These are phyloP conservation scores for Ensete ventricosum DNA, from an alignment of 176 grass and related monocot genomes.

Conservation along the genomic window DNA sequence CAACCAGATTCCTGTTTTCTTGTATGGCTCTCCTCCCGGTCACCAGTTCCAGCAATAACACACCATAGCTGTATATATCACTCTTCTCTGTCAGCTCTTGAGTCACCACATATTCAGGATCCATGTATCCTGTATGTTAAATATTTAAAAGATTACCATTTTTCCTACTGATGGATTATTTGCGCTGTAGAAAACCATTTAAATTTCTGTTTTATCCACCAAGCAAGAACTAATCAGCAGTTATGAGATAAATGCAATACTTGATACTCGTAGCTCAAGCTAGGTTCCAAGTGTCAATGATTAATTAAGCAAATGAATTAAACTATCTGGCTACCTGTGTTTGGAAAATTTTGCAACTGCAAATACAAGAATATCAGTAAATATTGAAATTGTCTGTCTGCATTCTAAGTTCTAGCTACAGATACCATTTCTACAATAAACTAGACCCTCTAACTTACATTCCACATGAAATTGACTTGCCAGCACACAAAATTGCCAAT, in stretches of 20 bases:
- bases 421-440: background rate
- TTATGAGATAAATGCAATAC: background rate
- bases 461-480: background rate
- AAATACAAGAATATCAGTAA: background rate
- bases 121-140: conserved; percentile 75
- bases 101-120: conserved; percentile 91
- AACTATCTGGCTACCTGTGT: too few relatives aligned
- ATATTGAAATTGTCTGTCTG: background rate
- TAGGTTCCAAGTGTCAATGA: too few relatives aligned
- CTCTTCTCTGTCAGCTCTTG: conserved; percentile 98
- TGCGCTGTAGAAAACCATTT: background rate
- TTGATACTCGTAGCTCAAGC: background rate
- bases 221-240: background rate
- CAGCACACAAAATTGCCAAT: too few relatives aligned
- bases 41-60: conserved; percentile 76
- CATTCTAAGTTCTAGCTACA: background rate
- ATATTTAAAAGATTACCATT: background rate
- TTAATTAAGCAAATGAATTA: background rate
- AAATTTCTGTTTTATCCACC: background rate
- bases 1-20: conserved; percentile 71
- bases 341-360: background rate
- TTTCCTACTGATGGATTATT: background rate
- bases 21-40: conserved; percentile 79
- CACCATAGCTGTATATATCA: conserved; percentile 92
- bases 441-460: background rate